These are phyloP conservation scores for Alternaria atra DNA, from an alignment of 2,329 filamentous ascomycete genomes.

Conservation along the genomic window DNA sequence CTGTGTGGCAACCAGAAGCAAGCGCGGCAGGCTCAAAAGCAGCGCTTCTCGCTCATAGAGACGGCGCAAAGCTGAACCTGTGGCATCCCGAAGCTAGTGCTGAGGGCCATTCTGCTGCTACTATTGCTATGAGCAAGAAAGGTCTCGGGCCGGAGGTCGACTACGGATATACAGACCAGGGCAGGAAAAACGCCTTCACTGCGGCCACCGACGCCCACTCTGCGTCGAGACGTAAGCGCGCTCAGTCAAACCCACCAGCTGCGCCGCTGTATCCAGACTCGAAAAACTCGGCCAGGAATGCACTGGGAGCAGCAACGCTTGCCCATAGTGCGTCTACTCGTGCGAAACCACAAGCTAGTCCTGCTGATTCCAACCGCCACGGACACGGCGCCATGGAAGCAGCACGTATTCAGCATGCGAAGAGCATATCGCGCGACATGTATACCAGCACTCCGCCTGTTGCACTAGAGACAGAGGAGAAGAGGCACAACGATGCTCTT, in stretches of 20 bases:
- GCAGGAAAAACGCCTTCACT: conserved; percentile 71
- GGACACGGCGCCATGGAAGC: conserved; percentile 64
- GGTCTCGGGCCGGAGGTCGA: conserved; percentile 56
- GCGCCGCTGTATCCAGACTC: conserved; percentile 63
- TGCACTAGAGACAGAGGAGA: conserved; percentile 75
- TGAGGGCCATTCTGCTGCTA: conserved; percentile 73
- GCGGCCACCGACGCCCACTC: conserved; percentile 82
- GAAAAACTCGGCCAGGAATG: conserved; percentile 70
- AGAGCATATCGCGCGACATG: conserved; percentile 76
- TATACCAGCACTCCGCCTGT: conserved; percentile 80
- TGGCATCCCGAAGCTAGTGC: conserved; percentile 61
- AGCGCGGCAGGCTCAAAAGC: conserved; percentile 77
- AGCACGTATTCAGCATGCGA: conserved; percentile 71
- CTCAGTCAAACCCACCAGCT: conserved; percentile 66
- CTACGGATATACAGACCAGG: conserved; percentile 59
- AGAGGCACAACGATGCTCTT: conserved; percentile 74
- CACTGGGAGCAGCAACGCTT: conserved; percentile 75
- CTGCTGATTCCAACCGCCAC: conserved; percentile 49
- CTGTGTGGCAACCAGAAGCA: conserved; percentile 69
- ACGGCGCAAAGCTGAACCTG: conserved; percentile 61
- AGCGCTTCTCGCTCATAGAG: conserved; percentile 71
- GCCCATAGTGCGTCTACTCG: conserved; percentile 63
- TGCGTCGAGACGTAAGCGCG: conserved; percentile 63
- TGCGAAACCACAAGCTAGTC: conserved; percentile 25
- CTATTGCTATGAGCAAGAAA: conserved; percentile 69